Evolutionary conservation across 2,329 filamentous ascomycete genomes (phyloP).

Genomic region (Penicillium sp.): DNA sequence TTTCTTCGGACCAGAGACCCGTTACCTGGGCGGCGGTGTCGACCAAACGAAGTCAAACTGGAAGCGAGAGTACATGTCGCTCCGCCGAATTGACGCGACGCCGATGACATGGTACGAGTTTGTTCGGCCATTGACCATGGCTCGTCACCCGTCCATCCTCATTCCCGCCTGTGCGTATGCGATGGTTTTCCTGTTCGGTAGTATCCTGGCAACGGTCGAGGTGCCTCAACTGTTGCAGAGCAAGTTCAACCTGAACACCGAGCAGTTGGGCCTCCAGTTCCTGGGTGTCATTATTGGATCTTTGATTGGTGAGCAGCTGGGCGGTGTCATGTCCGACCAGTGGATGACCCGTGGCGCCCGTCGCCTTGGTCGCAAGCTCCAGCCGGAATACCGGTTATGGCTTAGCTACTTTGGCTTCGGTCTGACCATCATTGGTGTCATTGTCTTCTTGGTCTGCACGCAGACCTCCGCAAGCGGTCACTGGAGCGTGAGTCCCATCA

Average conservation of each 20-base stretch:
- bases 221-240: constrained; percentile 58
- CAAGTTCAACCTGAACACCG: constrained; percentile 58
- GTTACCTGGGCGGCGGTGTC: constrained; percentile 44
- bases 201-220: constrained; percentile 58
- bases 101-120: constrained; percentile 54
- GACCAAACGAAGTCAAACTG: constrained; percentile 33
- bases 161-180: constrained; percentile 57
- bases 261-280: constrained; percentile 62
- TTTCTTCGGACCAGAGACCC: constrained; percentile 57
- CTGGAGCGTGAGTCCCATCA: constrained; percentile 59
- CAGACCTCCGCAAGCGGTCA: constrained; percentile 45
- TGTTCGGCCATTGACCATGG: constrained; percentile 51
- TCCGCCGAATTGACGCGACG: constrained; percentile 54
- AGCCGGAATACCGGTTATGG: constrained; percentile 59
- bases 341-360: constrained; percentile 54
- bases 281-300: constrained; percentile 59
- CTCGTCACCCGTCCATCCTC: constrained; percentile 48
- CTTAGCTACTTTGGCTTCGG: constrained; percentile 56
- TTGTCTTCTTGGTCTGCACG: constrained; percentile 59
- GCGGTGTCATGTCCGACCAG: constrained; percentile 55
- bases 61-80: constrained; percentile 47
- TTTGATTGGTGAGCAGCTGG: constrained; percentile 60
- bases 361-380: constrained; percentile 38
- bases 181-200: constrained; percentile 59
- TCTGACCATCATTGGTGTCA: constrained; percentile 54